A percentile compares a stretch with the other conserved stretches of the same genome.
Conservation (phyloP, 2,329 filamentous ascomycete genomes). For the Hypoxylon rubiginosum region DNA sequence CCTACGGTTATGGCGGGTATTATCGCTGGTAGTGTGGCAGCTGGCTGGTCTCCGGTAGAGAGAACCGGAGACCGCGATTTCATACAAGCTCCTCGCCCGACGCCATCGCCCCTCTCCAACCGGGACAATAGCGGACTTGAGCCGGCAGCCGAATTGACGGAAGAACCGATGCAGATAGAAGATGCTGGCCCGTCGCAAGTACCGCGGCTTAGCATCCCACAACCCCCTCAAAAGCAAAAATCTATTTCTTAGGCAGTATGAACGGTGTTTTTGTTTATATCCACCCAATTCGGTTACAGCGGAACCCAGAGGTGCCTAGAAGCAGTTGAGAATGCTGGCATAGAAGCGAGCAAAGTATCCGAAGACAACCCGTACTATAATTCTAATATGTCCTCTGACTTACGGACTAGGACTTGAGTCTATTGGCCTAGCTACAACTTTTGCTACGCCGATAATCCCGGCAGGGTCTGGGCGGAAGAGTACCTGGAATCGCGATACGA, state of each 20-base stretch:
- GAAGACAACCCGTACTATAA: slow-evolving; percentile 35
- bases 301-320: slow-evolving; percentile 9
- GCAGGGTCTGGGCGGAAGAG: neutral
- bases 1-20: slow-evolving; percentile 87
- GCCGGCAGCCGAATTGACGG: slow-evolving; percentile 49
- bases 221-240: slow-evolving; percentile 52
- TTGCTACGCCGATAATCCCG: slow-evolving; percentile 12
- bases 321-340: slow-evolving; percentile 12
- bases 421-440: slow-evolving; percentile 19
- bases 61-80: slow-evolving; percentile 56
- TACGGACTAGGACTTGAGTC: neutral
- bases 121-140: slow-evolving; percentile 48
- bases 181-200: slow-evolving; percentile 46
- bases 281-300: slow-evolving; percentile 17
- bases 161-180: slow-evolving; percentile 54
- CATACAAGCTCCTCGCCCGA: slow-evolving; percentile 51
- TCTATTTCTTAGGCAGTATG: slow-evolving; percentile 52
- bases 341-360: slow-evolving; percentile 26
- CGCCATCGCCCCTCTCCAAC: slow-evolving; percentile 49
- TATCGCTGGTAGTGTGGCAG: slow-evolving; percentile 80
- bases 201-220: slow-evolving; percentile 49
- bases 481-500: neutral
- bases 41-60: slow-evolving; percentile 81
- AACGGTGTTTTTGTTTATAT: slow-evolving; percentile 43
- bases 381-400: slow-evolving; percentile 30